Evolutionary conservation across 805 yeast genomes (phyloP).

Genomic region (Pichia eremophila): DNA sequence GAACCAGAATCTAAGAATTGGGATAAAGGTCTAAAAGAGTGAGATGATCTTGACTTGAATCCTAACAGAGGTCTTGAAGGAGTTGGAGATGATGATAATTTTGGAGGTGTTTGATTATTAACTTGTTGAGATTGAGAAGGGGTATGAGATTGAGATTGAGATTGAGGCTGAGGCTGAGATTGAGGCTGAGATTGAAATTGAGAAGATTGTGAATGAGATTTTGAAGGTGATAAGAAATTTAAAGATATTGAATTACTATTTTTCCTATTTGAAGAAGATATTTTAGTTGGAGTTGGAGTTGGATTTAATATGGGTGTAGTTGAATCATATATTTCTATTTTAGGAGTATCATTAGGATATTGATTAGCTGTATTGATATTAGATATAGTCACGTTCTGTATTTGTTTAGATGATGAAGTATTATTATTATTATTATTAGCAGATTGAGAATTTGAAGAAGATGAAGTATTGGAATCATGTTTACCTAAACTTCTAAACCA

Average conservation of each 20-base stretch:
- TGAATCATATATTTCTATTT: too few species aligned
- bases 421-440: background rate
- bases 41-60: slow-evolving; percentile 42
- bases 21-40: slow-evolving; percentile 30
- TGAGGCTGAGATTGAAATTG: background rate
- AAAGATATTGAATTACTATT: slow-evolving; percentile 4
- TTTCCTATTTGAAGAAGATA: background rate
- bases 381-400: too few species aligned
- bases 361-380: too few species aligned
- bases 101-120: background rate
- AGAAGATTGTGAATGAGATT: background rate
- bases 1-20: slow-evolving; percentile 21
- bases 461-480: background rate
- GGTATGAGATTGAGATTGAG: too few species aligned
- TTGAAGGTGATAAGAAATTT: slow-evolving; percentile 4
- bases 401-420: background rate
- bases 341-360: too few species aligned
- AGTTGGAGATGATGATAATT: slow-evolving; percentile 20
- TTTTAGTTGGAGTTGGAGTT: slow-evolving; percentile 1
- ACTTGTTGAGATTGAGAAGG: background rate
- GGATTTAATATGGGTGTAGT: background rate
- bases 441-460: background rate
- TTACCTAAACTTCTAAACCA: slow-evolving; percentile 5
- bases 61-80: slow-evolving; percentile 37
- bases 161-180: too few species aligned